Conservation (phyloP, 805 yeast genomes). For the Schwanniomyces occidentalis region DNA sequence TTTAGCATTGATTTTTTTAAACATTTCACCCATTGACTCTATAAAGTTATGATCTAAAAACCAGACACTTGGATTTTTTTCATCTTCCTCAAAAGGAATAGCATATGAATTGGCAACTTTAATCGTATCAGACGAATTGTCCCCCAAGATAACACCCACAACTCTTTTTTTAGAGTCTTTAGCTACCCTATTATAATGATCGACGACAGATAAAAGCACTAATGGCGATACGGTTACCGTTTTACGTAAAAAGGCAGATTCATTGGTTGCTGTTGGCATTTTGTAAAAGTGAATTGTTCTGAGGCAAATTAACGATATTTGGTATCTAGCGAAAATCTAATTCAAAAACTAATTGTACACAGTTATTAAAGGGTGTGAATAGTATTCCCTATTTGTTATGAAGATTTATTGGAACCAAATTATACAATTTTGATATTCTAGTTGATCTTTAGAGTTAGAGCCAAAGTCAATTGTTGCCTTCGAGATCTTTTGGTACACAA, state of each 20-base stretch:
- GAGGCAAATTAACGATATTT: no score
- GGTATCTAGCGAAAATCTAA: no score
- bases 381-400: no score
- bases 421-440: no score
- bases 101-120: constrained; percentile 92
- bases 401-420: no score
- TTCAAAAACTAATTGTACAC: no score
- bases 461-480: no score
- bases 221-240: constrained; percentile 92
- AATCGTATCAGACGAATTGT: constrained; percentile 54
- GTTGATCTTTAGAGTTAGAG: no score
- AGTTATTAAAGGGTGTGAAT: no score
- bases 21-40: constrained; percentile 97
- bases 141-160: constrained; percentile 93
- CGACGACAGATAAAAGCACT: constrained; percentile 90
- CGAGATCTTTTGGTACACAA: constrained; percentile 1
- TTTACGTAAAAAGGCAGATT: constrained; percentile 42
- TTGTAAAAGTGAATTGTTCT: no score
- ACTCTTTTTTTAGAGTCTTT: constrained; percentile 74
- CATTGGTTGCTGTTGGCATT: constrained; percentile 32
- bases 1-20: constrained; percentile 94
- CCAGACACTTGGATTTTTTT: constrained; percentile 89
- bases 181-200: constrained; percentile 88
- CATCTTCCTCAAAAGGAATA: constrained; percentile 97
- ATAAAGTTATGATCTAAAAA: constrained; percentile 95